These are phyloP conservation scores for Henckelia pumila DNA, from an alignment of 257 asterid species.

Conservation along the genomic window DNA sequence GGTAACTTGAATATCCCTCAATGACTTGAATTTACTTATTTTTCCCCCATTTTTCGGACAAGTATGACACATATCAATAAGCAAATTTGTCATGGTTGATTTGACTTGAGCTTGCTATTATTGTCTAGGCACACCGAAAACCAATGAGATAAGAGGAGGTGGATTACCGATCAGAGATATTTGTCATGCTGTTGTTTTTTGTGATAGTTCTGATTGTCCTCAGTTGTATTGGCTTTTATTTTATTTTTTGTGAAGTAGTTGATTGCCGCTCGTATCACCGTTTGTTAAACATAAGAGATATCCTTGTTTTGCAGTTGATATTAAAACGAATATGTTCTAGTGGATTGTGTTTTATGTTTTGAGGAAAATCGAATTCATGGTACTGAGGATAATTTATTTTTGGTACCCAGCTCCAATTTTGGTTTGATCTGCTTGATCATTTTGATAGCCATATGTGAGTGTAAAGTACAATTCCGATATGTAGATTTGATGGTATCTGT, in stretches of 20 bases:
- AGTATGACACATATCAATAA: background rate
- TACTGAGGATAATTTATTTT: background rate
- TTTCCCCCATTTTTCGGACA: background rate
- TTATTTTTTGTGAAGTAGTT: background rate
- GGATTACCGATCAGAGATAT: background rate
- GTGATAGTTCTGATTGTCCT: background rate
- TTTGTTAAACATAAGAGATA: background rate
- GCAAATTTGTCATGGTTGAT: background rate
- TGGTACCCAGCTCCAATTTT: background rate
- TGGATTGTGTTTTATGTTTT: too few relatives aligned
- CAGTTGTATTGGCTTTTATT: background rate
- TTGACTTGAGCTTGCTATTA: background rate
- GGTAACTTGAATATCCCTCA: conserved; percentile 45
- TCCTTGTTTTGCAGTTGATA: background rate
- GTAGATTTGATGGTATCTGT: too few relatives aligned
- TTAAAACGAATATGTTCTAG: too few relatives aligned
- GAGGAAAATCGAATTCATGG: too few relatives aligned
- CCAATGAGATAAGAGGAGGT: background rate
- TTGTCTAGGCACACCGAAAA: background rate
- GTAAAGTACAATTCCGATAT: background rate
- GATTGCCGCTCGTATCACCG: background rate
- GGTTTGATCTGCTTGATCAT: background rate
- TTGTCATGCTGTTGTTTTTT: background rate
- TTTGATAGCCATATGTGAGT: background rate
- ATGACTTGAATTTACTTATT: background rate